These are phyloP conservation scores for Collariella sp. DNA, from an alignment of 495 filamentous ascomycete genomes.

Conservation along the genomic window DNA sequence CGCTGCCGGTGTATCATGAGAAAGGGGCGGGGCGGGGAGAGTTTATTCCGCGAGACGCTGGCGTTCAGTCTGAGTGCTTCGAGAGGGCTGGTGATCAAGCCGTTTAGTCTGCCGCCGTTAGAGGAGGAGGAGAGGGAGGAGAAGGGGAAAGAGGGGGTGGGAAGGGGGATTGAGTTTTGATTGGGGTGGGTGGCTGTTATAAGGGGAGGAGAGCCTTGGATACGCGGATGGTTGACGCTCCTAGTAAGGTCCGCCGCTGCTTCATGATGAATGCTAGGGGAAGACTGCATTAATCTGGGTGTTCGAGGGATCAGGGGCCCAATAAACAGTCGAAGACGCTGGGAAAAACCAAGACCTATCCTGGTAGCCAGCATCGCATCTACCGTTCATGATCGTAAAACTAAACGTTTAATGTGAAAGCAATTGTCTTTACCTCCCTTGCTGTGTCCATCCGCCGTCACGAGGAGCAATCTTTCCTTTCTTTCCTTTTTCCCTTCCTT, in stretches of 20 bases:
- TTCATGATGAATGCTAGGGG: no score
- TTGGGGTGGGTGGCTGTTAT: neutral
- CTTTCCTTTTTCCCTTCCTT: no score
- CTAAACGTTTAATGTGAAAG: neutral
- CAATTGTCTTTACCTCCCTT: no score
- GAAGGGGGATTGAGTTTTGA: conserved; percentile 30
- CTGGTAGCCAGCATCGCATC: no score
- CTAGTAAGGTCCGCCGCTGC: no score
- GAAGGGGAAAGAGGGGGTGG: conserved; percentile 49
- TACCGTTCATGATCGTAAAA: neutral
- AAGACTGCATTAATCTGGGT: no score
- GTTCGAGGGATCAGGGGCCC: no score
- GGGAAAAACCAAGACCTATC: no score
- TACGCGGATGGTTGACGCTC: no score
- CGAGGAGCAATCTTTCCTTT: no score
- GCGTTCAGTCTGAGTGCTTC: conserved; percentile 81
- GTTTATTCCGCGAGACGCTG: conserved; percentile 69
- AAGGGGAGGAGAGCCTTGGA: neutral
- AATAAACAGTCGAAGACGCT: no score
- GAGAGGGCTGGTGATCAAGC: conserved; percentile 72
- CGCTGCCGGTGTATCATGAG: conserved; percentile 76
- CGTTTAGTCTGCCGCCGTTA: conserved; percentile 84
- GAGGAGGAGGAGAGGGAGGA: conserved; percentile 68
- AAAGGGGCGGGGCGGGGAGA: conserved; percentile 66
- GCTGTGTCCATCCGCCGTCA: no score